Percentiles rank a stretch among this genome's conserved stretches.
Evolutionary conservation across 73 alveolate species (phyloP).

Genomic region (Paramecium primaurelia): DNA sequence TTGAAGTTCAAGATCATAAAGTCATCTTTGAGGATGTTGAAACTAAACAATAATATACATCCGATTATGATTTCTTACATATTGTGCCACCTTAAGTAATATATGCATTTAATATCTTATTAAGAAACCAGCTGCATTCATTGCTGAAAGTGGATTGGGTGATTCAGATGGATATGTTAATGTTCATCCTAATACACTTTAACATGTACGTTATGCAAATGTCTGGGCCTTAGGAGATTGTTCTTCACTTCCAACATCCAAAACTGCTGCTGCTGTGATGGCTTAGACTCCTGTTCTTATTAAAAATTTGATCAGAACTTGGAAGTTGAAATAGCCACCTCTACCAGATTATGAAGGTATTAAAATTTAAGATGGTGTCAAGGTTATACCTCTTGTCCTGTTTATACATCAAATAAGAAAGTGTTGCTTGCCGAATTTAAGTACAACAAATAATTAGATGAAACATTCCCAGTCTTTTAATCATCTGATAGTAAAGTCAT

Average conservation of each 20-base stretch:
- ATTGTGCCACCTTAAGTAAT: slow-evolving; percentile 71
- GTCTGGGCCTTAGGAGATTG: slow-evolving; percentile 83
- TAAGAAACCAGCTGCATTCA: slow-evolving; percentile 67
- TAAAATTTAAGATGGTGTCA: not conserved
- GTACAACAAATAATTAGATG: slow-evolving; percentile 70
- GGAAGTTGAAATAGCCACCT: not conserved
- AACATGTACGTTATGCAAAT: slow-evolving; percentile 70
- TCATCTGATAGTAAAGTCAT: slow-evolving; percentile 64
- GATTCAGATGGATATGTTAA: slow-evolving; percentile 77
- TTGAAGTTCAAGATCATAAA: slow-evolving; percentile 69
- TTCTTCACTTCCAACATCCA: slow-evolving; percentile 70
- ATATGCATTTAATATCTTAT: not conserved
- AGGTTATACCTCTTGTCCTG: slow-evolving; percentile 86
- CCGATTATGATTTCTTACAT: slow-evolving; percentile 79
- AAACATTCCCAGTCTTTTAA: slow-evolving; percentile 72
- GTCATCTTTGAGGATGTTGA: slow-evolving; percentile 66
- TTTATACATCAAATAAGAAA: slow-evolving; percentile 74
- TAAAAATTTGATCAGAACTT: slow-evolving; percentile 61
- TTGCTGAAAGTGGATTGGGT: slow-evolving; percentile 65
- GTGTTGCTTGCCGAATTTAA: slow-evolving; percentile 82
- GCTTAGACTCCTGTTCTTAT: slow-evolving; percentile 79
- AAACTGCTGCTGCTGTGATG: slow-evolving; percentile 89
- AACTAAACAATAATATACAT: slow-evolving; percentile 55
- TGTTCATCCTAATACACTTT: slow-evolving; percentile 73
- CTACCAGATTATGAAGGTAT: not conserved